Evolutionary conservation across 352 stramenopile genomes (phyloP).

Genomic region (Phytopythium montanum): DNA sequence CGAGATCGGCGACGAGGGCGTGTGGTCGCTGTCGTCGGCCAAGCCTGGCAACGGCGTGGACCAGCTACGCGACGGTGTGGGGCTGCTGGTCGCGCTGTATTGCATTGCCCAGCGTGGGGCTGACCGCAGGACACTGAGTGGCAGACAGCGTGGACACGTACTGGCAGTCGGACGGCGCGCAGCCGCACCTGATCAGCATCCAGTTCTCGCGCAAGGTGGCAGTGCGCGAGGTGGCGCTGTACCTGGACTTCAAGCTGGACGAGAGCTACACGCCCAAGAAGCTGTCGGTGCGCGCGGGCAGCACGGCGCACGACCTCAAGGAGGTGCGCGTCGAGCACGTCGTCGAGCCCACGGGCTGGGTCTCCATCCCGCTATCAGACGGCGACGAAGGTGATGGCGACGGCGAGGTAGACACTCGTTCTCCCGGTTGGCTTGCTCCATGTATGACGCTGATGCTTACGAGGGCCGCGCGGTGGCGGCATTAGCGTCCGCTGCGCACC

Average conservation of each 20-base stretch:
- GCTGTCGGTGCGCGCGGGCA: slow-evolving; percentile 90
- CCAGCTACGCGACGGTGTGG: slow-evolving; percentile 94
- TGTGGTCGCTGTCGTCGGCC: slow-evolving; percentile 95
- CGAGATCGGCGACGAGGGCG: slow-evolving; percentile 84
- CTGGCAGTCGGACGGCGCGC: slow-evolving; percentile 94
- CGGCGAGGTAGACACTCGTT: slow-evolving; percentile 1
- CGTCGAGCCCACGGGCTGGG: slow-evolving; percentile 93
- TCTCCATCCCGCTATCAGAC: slow-evolving; percentile 84
- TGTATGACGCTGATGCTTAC: background rate
- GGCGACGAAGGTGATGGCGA: slow-evolving; percentile 43
- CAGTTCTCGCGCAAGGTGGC: slow-evolving; percentile 95
- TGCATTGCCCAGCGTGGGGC: background rate
- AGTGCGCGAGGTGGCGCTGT: slow-evolving; percentile 94
- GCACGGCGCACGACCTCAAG: slow-evolving; percentile 95
- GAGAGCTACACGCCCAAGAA: slow-evolving; percentile 98
- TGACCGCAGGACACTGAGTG: background rate
- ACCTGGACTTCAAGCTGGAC: slow-evolving; percentile 97
- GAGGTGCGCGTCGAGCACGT: slow-evolving; percentile 92
- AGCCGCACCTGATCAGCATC: slow-evolving; percentile 97
- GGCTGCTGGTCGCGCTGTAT: no score
- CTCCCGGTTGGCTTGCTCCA: background rate
- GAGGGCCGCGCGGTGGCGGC: no score
- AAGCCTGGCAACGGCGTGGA: slow-evolving; percentile 98
- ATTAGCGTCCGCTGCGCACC: slow-evolving; percentile 69
- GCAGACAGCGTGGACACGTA: slow-evolving; percentile 95